A percentile compares a stretch with the other conserved stretches of the same genome.
Conservation (phyloP, 1,284 basidiomycete genomes). For the Tilletia horrida region DNA sequence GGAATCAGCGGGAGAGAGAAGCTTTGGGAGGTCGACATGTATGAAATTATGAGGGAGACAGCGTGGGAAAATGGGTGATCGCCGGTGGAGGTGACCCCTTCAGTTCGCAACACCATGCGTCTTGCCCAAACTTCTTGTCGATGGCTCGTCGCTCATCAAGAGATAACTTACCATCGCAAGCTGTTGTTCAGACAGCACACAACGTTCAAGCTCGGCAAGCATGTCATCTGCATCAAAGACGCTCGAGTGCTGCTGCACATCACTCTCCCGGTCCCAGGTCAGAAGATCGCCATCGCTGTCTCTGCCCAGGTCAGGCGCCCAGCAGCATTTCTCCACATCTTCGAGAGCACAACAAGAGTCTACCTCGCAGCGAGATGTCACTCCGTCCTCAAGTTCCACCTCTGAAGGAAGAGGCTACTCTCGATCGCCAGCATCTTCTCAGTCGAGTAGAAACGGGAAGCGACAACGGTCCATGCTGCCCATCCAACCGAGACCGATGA, state of each 20-base stretch:
- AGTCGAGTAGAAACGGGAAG: neutral
- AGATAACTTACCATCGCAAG: too few species aligned
- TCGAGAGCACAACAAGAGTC: neutral
- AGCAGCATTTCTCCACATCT: neutral
- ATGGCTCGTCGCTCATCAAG: too few species aligned
- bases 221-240: too few species aligned
- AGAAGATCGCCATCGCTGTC: neutral
- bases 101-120: too few species aligned
- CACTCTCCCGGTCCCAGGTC: neutral
- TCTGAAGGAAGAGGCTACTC: neutral
- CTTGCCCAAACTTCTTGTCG: too few species aligned
- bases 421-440: neutral
- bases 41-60: too few species aligned
- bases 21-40: too few species aligned
- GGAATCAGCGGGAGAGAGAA: too few species aligned
- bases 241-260: neutral
- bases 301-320: neutral
- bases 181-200: too few species aligned
- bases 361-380: neutral
- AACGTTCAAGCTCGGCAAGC: too few species aligned
- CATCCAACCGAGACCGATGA: neutral
- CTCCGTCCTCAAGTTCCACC: neutral
- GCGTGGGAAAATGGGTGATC: too few species aligned
- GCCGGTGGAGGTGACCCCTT: too few species aligned
- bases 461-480: constrained; percentile 1